Evolutionary conservation across 306 rosid genomes (phyloP), one percentile per base, ranked within the genome.

Genomic region (Canavalia gladiata): DNA sequence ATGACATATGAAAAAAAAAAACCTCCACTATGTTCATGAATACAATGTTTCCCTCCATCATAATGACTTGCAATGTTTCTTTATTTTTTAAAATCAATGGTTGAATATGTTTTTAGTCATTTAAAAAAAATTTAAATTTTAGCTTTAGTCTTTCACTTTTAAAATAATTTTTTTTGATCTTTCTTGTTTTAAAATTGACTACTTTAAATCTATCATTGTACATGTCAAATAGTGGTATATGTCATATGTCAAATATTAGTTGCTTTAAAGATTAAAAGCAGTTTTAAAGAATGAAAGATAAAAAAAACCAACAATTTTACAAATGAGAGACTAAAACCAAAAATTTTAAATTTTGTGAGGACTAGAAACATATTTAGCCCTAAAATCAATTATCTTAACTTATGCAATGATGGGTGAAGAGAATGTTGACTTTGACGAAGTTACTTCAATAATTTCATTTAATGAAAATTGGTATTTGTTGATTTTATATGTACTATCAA

Each of bases 381-480:
- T 66, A 51, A 66, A 66, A 9, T 66, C 72, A 39, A 4, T 30
- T 41, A 0, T 46, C 13, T 66, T 51, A 18, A 34, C 39, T 34
- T 42, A 50, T 29, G 41, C 33, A 41, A 13, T 39, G n/a, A 51
- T 51, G 41, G 41, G 41, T 18, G 72, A 50, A 41, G 51, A 66
- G 51, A 66, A 66, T 18, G 34, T 66, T 8, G 41, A 66, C 35
- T 66, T 34, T 1, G 72, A 39, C 13, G 72, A 66, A 41, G 72
- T 66, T 18, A 66, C 72, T n/a, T 51, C 72, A 66, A 66, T 51
- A 66, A 66, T 41, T 46, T 66, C 72, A 42, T 39, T 33, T 29
- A 66, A 10, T 66, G 50, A 51, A 8, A 66, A 41, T 6, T 8
- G 51, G 8, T 42, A 66, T 7, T 51, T 41, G 7, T 25, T 66